Evolutionary conservation across 2,329 filamentous ascomycete species (phyloP), one percentile per base, ranked within the genome.

Genomic region (Aureobasidium leucospermi): DNA sequence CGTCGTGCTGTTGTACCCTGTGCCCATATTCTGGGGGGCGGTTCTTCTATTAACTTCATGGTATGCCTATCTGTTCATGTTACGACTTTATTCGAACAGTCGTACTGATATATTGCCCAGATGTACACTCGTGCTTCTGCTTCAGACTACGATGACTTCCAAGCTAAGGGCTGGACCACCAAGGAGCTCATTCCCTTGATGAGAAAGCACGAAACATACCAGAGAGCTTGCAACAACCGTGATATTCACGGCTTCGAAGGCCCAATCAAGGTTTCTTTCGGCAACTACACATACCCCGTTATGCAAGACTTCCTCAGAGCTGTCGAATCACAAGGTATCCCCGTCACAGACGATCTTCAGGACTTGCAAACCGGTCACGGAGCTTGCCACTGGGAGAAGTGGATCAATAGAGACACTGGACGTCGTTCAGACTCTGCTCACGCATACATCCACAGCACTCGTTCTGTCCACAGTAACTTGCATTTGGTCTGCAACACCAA

Each of bases 351-450:
- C 68, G 88, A 92, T 69, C 78, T 90, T 3, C 62, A 63, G 43
- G 63, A 63, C 51, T 32, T 65, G 38, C 36, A 36, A 91, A 88
- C 85, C 1, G 85, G 75, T 46, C 79, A 81, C 47, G 88, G 88
- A 63, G 88, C 87, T 47, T 87, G 91, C 74, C 88, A 91, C 64
- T 92, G 88, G 88, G 76, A 92, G 59, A 91, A 92, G 74, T 92
- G 88, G 88, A 91, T 92, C 73, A 91, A 92, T 68, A 81, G 77
- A 15, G 71, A 83, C 71, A 84, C 81, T 67, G 88, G 88, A 46
- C 84, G 88, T 53, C 86, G 88, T 60, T 88, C 85, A 61, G 88
- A 92, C 73, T 87, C 85, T 58, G 88, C 88, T 6, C 88, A 90
- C 67, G 87, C 84, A 2, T 92, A 92, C 65, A 79, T 93, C 62